Percentiles rank a stretch among this genome's conserved stretches.
Conservation (phyloP, 495 filamentous ascomycete genomes). For the Hyaloscypha bicolor region DNA sequence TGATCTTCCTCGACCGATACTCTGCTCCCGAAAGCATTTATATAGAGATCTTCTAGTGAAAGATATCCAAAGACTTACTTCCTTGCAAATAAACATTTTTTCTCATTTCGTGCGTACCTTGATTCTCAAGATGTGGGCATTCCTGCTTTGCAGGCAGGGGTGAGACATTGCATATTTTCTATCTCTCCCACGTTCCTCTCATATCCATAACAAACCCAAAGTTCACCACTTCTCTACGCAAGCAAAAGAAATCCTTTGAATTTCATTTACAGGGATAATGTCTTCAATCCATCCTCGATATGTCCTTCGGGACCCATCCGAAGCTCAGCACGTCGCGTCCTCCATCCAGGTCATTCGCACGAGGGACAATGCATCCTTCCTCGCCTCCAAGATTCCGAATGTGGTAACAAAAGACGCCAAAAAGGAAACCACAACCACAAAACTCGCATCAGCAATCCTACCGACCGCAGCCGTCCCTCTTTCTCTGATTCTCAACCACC, state of each 20-base stretch:
- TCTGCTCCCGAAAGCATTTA: no score
- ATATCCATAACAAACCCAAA: neutral
- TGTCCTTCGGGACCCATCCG: constrained; percentile 19
- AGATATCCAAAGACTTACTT: no score
- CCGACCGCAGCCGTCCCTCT: constrained; percentile 19
- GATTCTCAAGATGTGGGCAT: neutral
- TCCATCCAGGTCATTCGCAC: constrained; percentile 27
- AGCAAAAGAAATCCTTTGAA: neutral
- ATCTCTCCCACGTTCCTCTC: constrained; percentile 3
- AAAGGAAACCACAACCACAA: constrained; percentile 12
- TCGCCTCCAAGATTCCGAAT: constrained; percentile 23
- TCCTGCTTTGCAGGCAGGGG: neutral
- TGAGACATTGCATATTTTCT: constrained; percentile 11
- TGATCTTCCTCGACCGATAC: no score
- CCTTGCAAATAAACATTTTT: no score
- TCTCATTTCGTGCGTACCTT: no score
- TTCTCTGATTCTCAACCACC: constrained; percentile 31
- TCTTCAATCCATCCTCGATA: constrained; percentile 24
- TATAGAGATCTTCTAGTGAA: no score
- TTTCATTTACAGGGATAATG: neutral
- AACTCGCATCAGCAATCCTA: constrained; percentile 25
- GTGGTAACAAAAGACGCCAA: constrained; percentile 11
- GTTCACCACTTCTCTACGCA: neutral
- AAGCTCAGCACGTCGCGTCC: constrained; percentile 10
- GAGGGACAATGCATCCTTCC: constrained; percentile 29